Percentiles rank a stretch among this genome's conserved stretches.
These are phyloP conservation scores for Amaranthus hypochondriacus DNA, from an alignment of 148 eudicot species.

Conservation along the genomic window DNA sequence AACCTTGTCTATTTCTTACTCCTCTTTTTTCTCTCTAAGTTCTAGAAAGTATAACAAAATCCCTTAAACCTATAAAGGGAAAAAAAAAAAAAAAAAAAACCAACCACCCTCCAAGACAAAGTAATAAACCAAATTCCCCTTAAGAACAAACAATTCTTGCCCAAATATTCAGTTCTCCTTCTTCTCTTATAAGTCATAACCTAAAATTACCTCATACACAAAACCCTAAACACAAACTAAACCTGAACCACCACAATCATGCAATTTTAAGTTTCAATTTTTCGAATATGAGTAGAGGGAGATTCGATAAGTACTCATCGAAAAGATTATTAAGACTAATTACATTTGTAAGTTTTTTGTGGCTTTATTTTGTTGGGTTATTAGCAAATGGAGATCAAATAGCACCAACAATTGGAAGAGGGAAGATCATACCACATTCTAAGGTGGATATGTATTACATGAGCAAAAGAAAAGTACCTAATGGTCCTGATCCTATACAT, in stretches of 20 bases:
- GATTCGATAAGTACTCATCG: not conserved
- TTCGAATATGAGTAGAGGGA: constrained; percentile 16
- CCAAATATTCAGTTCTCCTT: not conserved
- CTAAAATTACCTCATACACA: not conserved
- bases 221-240: constrained; percentile 7
- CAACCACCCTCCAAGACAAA: constrained; percentile 26
- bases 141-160: constrained; percentile 21
- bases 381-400: constrained; percentile 24
- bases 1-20: constrained; percentile 1
- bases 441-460: constrained; percentile 33
- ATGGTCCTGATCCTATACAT: constrained; percentile 86
- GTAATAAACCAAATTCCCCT: constrained; percentile 9
- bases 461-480: constrained; percentile 71
- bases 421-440: constrained; percentile 14
- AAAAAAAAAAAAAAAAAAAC: not conserved
- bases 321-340: constrained; percentile 28
- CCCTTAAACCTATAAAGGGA: constrained; percentile 49
- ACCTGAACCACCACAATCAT: not conserved
- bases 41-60: constrained; percentile 40
- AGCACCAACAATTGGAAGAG: constrained; percentile 11
- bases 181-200: constrained; percentile 1
- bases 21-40: constrained; percentile 20
- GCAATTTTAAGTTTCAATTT: not conserved
- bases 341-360: constrained; percentile 24
- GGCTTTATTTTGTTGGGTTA: constrained; percentile 29